Evolutionary conservation across 2,329 filamentous ascomycete species (phyloP).

Genomic region (Alternaria arborescens): DNA sequence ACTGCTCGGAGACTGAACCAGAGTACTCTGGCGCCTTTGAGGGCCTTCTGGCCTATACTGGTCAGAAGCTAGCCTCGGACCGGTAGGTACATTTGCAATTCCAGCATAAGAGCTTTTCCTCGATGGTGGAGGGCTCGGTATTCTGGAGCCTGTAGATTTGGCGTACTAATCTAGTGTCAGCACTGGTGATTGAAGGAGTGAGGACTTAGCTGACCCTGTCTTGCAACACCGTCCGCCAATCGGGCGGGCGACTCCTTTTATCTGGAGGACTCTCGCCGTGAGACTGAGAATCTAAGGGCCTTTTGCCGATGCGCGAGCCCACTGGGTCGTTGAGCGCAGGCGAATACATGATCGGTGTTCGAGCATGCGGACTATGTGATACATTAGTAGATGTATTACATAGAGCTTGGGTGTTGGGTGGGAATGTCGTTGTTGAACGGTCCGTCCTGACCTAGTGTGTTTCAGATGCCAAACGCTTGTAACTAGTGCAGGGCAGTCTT

Average conservation of each 20-base stretch:
- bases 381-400: not conserved
- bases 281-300: conserved; percentile 21
- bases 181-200: not conserved
- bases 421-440: not conserved
- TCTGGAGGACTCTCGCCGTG: conserved; percentile 31
- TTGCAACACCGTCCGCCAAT: conserved; percentile 4
- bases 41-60: conserved; percentile 15
- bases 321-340: conserved; percentile 7
- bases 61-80: conserved; percentile 18
- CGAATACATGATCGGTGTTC: not conserved
- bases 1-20: conserved; percentile 11
- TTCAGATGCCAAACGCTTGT: not conserved
- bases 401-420: not conserved
- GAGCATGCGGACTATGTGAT: not conserved
- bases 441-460: not conserved
- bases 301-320: conserved; percentile 23
- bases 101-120: conserved; percentile 23
- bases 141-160: not conserved
- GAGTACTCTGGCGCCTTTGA: not conserved
- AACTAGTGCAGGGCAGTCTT: not conserved
- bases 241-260: conserved; percentile 21
- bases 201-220: conserved; percentile 12
- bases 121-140: conserved; percentile 16
- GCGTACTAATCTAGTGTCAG: conserved; percentile 18
- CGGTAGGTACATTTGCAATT: conserved; percentile 8